phyloP scores from a whole-genome alignment of 257 asterid genomes.

The Rauvolfia tetraphylla region DNA sequence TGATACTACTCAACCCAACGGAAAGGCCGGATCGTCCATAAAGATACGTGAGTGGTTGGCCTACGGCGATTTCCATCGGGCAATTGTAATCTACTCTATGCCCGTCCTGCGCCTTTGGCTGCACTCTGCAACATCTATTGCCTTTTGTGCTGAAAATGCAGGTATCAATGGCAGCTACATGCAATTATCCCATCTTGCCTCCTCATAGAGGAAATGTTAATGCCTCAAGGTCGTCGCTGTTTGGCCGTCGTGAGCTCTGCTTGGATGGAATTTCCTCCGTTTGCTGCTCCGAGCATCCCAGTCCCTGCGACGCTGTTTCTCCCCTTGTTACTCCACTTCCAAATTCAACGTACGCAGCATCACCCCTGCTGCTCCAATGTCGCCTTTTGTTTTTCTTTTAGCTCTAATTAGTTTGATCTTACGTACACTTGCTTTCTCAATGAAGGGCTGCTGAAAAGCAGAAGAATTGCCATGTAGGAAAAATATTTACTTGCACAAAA shows the following conservation, averaged over 20 bases:
- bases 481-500: constrained; percentile 27
- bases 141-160: constrained; percentile 10
- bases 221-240: constrained; percentile 19
- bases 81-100: not conserved
- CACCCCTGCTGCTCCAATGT: not conserved
- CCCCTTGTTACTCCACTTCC: constrained; percentile 30
- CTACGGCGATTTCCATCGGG: not conserved
- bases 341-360: constrained; percentile 32
- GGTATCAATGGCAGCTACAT: not conserved
- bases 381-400: not conserved
- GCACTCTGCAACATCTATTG: too few relatives aligned
- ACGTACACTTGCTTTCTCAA: not conserved
- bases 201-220: not conserved
- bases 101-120: not conserved
- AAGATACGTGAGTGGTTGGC: not conserved
- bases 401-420: constrained; percentile 8
- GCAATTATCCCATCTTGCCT: not conserved
- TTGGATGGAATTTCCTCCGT: constrained; percentile 39
- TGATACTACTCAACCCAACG: too few relatives aligned
- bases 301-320: constrained; percentile 21
- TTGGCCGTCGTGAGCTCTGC: constrained; percentile 87
- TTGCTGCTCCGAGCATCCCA: constrained; percentile 33
- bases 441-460: constrained; percentile 36
- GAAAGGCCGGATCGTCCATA: too few relatives aligned
- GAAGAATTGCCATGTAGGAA: constrained; percentile 25